Conservation (phyloP, 1,284 basidiomycete species). For the Neonothopanus nambi region DNA sequence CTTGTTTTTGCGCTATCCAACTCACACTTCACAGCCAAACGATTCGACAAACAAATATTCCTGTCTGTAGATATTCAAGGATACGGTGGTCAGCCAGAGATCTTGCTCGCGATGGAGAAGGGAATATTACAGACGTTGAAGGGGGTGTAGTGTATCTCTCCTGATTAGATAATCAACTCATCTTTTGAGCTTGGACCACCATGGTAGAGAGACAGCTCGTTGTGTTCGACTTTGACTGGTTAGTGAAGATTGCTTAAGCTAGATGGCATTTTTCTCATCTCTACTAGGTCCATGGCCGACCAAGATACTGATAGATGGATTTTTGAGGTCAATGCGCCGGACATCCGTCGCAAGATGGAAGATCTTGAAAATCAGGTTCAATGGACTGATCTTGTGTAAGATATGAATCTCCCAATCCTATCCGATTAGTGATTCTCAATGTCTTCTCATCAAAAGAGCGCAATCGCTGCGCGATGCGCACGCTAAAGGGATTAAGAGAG, state of each 20-base stretch:
- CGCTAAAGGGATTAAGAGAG: slow-evolving; percentile 63
- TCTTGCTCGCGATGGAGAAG: slow-evolving; percentile 58
- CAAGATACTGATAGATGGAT: slow-evolving; percentile 98
- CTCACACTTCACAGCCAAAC: slow-evolving; percentile 45
- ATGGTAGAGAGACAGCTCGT: slow-evolving; percentile 72
- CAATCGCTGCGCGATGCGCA: slow-evolving; percentile 74
- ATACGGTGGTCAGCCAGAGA: slow-evolving; percentile 39
- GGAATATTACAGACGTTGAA: slow-evolving; percentile 51
- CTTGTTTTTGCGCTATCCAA: slow-evolving; percentile 7
- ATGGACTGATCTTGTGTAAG: slow-evolving; percentile 95
- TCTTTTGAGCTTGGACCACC: slow-evolving; percentile 24
- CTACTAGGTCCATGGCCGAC: slow-evolving; percentile 80
- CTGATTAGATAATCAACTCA: too few species aligned
- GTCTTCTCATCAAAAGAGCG: slow-evolving; percentile 50
- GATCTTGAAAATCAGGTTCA: slow-evolving; percentile 67
- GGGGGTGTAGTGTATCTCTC: slow-evolving; percentile 14
- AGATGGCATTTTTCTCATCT: not conserved
- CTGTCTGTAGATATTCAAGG: slow-evolving; percentile 66
- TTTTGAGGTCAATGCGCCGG: slow-evolving; percentile 88
- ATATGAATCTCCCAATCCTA: slow-evolving; percentile 16
- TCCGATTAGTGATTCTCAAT: not conserved
- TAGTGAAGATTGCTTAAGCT: slow-evolving; percentile 23
- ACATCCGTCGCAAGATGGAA: slow-evolving; percentile 84
- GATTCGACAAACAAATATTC: slow-evolving; percentile 67
- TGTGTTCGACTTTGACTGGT: slow-evolving; percentile 99